Percentiles rank a stretch among this genome's conserved stretches.
Evolutionary conservation across 2,329 filamentous ascomycete species (phyloP).

Genomic region (Penicillium sclerotigenum): DNA sequence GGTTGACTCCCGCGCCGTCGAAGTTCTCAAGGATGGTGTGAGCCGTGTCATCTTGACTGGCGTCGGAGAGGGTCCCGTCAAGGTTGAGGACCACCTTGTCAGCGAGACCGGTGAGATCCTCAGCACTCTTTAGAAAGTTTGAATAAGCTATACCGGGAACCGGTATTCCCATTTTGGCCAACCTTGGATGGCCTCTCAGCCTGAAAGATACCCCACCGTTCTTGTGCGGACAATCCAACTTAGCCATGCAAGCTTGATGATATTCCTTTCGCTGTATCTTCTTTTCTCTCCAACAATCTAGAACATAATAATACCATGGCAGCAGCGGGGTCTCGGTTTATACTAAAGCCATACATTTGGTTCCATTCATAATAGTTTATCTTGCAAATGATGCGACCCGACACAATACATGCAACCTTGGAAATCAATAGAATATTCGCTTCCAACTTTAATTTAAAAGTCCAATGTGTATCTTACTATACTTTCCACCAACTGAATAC

Average conservation of each 20-base stretch:
- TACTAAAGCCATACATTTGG: neutral
- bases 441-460: neutral
- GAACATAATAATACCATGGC: slow-evolving; percentile 15
- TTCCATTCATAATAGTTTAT: neutral
- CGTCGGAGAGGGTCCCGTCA: slow-evolving; percentile 84
- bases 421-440: neutral
- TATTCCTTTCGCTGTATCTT: slow-evolving; percentile 16
- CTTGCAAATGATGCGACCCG: neutral
- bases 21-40: slow-evolving; percentile 71
- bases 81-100: slow-evolving; percentile 73
- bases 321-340: neutral
- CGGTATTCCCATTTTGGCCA: slow-evolving; percentile 14
- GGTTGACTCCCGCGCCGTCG: slow-evolving; percentile 52
- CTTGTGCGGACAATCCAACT: slow-evolving; percentile 12
- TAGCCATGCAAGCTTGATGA: slow-evolving; percentile 15
- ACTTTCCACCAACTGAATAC: neutral
- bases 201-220: slow-evolving; percentile 24
- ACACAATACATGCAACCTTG: neutral
- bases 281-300: slow-evolving; percentile 7
- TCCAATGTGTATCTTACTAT: neutral
- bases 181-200: neutral
- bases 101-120: slow-evolving; percentile 59
- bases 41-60: slow-evolving; percentile 86
- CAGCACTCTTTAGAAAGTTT: slow-evolving; percentile 18
- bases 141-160: slow-evolving; percentile 1